Conservation (phyloP, 352 stramenopile species). For the Blastocystis sp. region DNA sequence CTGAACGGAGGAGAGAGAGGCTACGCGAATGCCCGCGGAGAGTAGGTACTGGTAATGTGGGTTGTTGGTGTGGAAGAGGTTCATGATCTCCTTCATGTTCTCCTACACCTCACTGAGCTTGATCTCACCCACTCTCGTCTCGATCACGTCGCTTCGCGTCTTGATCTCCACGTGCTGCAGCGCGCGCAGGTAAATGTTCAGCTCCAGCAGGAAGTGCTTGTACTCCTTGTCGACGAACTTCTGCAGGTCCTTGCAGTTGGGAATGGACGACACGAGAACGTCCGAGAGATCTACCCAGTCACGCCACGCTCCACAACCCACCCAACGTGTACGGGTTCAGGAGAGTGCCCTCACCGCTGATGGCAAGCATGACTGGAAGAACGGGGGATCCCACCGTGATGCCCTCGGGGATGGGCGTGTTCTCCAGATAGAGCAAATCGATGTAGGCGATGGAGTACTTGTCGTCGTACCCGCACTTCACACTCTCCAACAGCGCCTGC, state of each 20-base stretch:
- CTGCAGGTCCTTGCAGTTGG: constrained; percentile 55
- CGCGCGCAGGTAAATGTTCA: constrained; percentile 12
- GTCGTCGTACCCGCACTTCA: constrained; percentile 62
- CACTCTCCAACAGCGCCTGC: constrained; percentile 28
- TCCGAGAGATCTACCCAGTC: constrained; percentile 2
- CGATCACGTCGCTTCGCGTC: constrained; percentile 13
- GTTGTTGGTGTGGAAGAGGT: constrained; percentile 56
- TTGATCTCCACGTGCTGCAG: background rate
- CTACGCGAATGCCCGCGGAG: constrained; percentile 37
- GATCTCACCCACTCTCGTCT: background rate
- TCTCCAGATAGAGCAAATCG: constrained; percentile 44
- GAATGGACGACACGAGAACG: constrained; percentile 34
- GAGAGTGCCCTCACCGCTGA: constrained; percentile 25
- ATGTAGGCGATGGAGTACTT: constrained; percentile 69
- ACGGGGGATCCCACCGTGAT: constrained; percentile 9
- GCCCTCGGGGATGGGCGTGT: constrained; percentile 3
- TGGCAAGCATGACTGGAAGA: constrained; percentile 1
- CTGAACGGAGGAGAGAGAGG: background rate
- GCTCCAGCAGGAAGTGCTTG: constrained; percentile 45
- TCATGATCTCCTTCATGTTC: constrained; percentile 58
- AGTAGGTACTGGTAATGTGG: constrained; percentile 43
- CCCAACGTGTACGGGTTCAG: constrained; percentile 48
- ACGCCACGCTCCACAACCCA: background rate
- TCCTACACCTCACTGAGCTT: background rate
- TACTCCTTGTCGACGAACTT: constrained; percentile 61